Conservation (phyloP, 768 basidiomycete genomes). For the Boletus tomentosulus region DNA sequence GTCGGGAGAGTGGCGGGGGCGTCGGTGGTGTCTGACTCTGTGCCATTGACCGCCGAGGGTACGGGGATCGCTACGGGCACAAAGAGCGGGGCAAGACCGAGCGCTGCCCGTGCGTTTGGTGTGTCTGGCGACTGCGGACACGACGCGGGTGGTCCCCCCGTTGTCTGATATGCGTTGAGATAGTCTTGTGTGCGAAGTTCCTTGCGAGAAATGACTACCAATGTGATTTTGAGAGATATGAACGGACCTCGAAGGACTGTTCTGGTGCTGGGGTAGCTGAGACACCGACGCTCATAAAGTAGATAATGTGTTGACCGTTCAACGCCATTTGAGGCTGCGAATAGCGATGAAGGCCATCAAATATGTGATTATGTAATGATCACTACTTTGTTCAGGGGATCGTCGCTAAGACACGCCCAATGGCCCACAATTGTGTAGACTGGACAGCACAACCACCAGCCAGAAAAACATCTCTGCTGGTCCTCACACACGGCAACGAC, state of each 20-base stretch:
- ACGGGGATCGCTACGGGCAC: constrained; percentile 35
- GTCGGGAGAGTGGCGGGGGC: constrained; percentile 5
- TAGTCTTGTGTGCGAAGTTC: constrained; percentile 57
- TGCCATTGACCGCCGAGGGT: background rate
- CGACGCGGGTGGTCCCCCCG: constrained; percentile 46
- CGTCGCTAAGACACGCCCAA: background rate
- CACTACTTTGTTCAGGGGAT: background rate
- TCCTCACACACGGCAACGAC: constrained; percentile 15
- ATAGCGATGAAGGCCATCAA: background rate
- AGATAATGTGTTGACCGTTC: constrained; percentile 12
- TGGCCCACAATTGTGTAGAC: constrained; percentile 25
- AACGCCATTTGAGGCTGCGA: constrained; percentile 2
- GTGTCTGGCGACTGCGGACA: constrained; percentile 46
- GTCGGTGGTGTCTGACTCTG: background rate
- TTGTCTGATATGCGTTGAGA: constrained; percentile 42
- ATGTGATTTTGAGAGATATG: background rate
- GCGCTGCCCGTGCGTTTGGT: constrained; percentile 38
- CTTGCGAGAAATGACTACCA: constrained; percentile 26
- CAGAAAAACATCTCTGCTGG: constrained; percentile 16
- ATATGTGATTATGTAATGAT: constrained; percentile 12
- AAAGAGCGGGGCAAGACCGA: constrained; percentile 51
- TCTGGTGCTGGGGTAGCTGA: constrained; percentile 12
- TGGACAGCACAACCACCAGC: constrained; percentile 20
- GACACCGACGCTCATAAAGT: constrained; percentile 29
- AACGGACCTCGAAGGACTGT: constrained; percentile 28